Evolutionary conservation across 2,329 filamentous ascomycete genomes (phyloP).

Genomic region (Tolypocladium cylindrosporum): DNA sequence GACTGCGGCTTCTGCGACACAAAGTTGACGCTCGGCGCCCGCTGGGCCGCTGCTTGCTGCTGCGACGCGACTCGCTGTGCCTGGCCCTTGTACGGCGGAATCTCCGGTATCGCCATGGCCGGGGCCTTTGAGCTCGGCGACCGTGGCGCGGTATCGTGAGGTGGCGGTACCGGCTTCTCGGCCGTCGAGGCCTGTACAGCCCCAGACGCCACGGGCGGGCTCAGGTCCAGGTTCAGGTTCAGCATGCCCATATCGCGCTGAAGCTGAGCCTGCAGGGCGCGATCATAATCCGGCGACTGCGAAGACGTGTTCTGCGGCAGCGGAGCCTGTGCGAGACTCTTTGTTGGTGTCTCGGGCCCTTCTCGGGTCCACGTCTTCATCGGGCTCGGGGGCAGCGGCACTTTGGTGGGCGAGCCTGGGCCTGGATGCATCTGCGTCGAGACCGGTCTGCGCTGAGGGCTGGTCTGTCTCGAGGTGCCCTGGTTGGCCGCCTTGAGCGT

Average conservation of each 20-base stretch:
- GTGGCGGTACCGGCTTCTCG: slow-evolving; percentile 19
- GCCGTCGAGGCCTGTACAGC: background rate
- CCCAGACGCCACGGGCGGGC: slow-evolving; percentile 8
- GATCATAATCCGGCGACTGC: slow-evolving; percentile 50
- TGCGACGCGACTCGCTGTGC: slow-evolving; percentile 18
- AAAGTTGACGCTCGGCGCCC: slow-evolving; percentile 5
- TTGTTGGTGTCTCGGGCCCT: slow-evolving; percentile 34
- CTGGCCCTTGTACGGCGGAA: slow-evolving; percentile 41
- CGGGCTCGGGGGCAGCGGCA: slow-evolving; percentile 43
- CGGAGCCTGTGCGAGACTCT: slow-evolving; percentile 25
- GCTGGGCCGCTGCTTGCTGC: slow-evolving; percentile 13
- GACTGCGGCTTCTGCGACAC: slow-evolving; percentile 19
- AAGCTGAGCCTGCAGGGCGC: slow-evolving; percentile 51
- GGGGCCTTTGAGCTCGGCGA: slow-evolving; percentile 27
- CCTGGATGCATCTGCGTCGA: slow-evolving; percentile 13
- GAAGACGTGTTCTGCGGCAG: slow-evolving; percentile 35
- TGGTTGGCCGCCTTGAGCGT: slow-evolving; percentile 44
- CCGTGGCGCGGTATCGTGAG: slow-evolving; percentile 22
- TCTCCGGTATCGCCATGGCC: slow-evolving; percentile 40
- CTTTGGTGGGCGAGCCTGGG: slow-evolving; percentile 45
- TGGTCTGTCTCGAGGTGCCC: slow-evolving; percentile 44
- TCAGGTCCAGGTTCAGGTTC: slow-evolving; percentile 28
- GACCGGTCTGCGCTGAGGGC: slow-evolving; percentile 50
- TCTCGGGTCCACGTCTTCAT: slow-evolving; percentile 19
- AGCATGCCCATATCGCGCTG: slow-evolving; percentile 51